Evolutionary conservation across 768 basidiomycete genomes (phyloP).

Genomic region (Suillus subalutaceus): DNA sequence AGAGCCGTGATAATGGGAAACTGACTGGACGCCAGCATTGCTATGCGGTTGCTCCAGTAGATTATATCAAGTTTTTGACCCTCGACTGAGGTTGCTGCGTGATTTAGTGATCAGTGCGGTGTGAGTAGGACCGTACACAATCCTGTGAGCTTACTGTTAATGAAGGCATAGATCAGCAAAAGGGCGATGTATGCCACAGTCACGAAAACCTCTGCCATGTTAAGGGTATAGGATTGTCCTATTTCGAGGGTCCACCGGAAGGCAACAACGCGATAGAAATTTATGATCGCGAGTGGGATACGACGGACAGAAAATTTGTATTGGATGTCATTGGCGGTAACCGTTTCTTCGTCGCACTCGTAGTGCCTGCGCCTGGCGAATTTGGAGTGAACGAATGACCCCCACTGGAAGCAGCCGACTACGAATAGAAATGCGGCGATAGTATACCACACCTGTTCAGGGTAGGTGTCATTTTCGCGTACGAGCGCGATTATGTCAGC

Average conservation of each 20-base stretch:
- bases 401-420: conserved; percentile 26
- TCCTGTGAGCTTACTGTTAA: conserved; percentile 37
- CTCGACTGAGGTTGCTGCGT: conserved; percentile 22
- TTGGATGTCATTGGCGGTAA: background rate
- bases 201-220: conserved; percentile 43
- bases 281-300: conserved; percentile 34
- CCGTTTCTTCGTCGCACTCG: conserved; percentile 12
- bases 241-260: conserved; percentile 42
- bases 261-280: conserved; percentile 37
- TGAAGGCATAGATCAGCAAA: conserved; percentile 39
- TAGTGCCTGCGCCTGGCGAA: conserved; percentile 14
- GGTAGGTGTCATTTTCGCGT: conserved; percentile 11
- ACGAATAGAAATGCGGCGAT: conserved; percentile 16
- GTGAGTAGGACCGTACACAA: background rate
- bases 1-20: conserved; percentile 44
- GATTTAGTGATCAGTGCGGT: background rate
- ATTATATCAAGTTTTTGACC: conserved; percentile 25
- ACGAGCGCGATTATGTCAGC: background rate
- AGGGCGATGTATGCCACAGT: conserved; percentile 39
- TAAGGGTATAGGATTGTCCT: conserved; percentile 37
- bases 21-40: conserved; percentile 36
- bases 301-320: conserved; percentile 19
- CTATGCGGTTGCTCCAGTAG: conserved; percentile 38
- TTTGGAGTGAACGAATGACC: conserved; percentile 17
- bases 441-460: conserved; percentile 18